A percentile compares a stretch with the other conserved stretches of the same genome.
Conservation (phyloP, 331 rosid genomes). For the Arachis monticola region DNA sequence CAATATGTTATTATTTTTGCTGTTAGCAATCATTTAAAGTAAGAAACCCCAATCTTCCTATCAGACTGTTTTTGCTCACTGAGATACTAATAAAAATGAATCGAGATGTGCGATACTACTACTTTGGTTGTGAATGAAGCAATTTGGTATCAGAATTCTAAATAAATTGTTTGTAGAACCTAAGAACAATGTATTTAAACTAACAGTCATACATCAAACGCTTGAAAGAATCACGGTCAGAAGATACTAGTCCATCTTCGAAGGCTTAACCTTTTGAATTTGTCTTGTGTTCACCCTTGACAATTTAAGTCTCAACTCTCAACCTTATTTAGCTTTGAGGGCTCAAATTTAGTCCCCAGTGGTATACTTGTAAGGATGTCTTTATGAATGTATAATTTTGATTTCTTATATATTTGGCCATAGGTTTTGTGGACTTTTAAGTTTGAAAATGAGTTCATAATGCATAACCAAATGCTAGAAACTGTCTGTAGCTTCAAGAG, state of each 20-base stretch:
- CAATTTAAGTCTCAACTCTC: slow-evolving; percentile 27
- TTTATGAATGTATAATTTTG: slow-evolving; percentile 21
- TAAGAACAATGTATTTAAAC: not conserved
- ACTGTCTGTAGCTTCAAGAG: slow-evolving; percentile 51
- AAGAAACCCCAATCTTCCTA: not conserved
- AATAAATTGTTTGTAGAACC: slow-evolving; percentile 2
- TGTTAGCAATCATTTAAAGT: not conserved
- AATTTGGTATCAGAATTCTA: not conserved
- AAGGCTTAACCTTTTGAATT: slow-evolving; percentile 13
- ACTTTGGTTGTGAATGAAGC: slow-evolving; percentile 20
- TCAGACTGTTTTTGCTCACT: not conserved
- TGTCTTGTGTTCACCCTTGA: slow-evolving; percentile 29
- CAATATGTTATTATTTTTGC: slow-evolving; percentile 1
- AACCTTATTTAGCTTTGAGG: slow-evolving; percentile 18
- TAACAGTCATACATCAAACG: not conserved
- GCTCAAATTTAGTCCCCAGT: slow-evolving; percentile 10
- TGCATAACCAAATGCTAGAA: slow-evolving; percentile 47
- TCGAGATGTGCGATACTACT: not conserved
- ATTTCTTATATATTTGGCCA: slow-evolving; percentile 26
- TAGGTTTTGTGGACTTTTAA: slow-evolving; percentile 37
- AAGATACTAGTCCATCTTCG: not conserved
- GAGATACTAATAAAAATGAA: not conserved
- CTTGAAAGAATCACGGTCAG: not conserved
- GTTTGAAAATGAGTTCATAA: slow-evolving; percentile 39
- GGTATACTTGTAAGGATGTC: slow-evolving; percentile 31